Evolutionary conservation across 2,329 filamentous ascomycete species (phyloP), one percentile per base, ranked within the genome.

Genomic region (Sporothrix globosa): DNA sequence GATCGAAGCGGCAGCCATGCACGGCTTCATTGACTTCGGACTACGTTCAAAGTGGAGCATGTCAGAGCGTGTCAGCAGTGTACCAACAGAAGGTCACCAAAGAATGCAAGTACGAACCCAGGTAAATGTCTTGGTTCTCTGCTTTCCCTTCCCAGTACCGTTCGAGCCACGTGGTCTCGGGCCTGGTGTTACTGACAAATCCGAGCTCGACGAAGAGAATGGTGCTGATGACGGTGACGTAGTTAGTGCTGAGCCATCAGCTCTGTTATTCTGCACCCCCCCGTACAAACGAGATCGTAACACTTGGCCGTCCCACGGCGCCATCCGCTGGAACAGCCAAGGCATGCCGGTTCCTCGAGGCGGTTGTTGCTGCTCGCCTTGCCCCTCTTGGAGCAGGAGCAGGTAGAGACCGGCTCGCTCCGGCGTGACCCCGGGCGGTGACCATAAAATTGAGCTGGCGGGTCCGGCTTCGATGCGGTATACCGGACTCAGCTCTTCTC

Each of bases 251-350:
- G 41, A 27, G 13, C 27, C 50, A 6, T 48, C 13, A 21, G 10
- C 11, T 19, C 4, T 30, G 27, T 50, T 66, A 10, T 46, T 19
- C 19, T 53, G 46, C 19, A 19, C 9, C 2, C 48, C 44, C 0
- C 74, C 74, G 27, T 75, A 76, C 9, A 73, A 13, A 17, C 71
- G 69, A 13, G 72, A 67, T 24, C 74, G 76, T 10, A 78, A 68
- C 19, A 73, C 71, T 41, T 74, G 71, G 17, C 73, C 77, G 1
- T 73, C 73, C 5, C 72, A 61, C 1, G 79, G 79, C 14, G 75
- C 75, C 80, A 81, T 81, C 61, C 76, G 77, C 17, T 73, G 72
- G 56, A 77, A 80, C 24, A 76, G 70, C 1, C 66, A 60, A 4
- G 70, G 41, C 68, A 72, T 54, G 14, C 53, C 68, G n/a, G 75